Conservation (phyloP, 139 green algal species). For the Parachlorella kessleri region DNA sequence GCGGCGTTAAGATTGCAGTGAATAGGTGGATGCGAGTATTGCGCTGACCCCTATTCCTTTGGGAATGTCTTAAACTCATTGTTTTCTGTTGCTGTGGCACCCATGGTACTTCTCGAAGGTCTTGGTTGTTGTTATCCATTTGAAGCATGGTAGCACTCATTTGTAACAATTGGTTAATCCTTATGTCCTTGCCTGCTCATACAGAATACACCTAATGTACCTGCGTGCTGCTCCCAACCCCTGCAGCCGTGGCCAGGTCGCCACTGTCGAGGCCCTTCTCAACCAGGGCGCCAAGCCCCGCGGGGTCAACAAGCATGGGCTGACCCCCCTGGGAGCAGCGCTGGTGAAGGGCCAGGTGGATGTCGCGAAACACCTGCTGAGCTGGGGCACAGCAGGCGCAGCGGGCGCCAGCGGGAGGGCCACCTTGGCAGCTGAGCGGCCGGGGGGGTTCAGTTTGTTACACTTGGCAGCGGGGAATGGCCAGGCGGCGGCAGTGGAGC, state of each 20-base stretch:
- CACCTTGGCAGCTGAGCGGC: neutral
- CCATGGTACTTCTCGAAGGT: no score
- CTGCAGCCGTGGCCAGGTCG: slow-evolving; percentile 2
- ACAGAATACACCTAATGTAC: no score
- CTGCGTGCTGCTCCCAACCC: no score
- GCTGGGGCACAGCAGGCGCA: neutral
- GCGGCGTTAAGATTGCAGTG: no score
- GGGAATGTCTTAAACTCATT: no score
- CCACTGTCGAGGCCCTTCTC: slow-evolving; percentile 48
- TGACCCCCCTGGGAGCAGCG: slow-evolving; percentile 65
- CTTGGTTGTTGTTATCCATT: no score
- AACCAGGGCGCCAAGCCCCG: slow-evolving; percentile 32
- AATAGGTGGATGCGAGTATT: no score
- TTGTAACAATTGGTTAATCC: no score
- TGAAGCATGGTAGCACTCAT: no score
- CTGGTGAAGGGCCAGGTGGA: slow-evolving; percentile 41
- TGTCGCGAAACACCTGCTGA: neutral
- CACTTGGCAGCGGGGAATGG: slow-evolving; percentile 57
- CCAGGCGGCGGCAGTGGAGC: slow-evolving; percentile 24
- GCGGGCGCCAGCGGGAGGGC: neutral
- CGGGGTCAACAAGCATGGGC: slow-evolving; percentile 60
- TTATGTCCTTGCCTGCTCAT: no score
- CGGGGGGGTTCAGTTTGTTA: slow-evolving; percentile 54
- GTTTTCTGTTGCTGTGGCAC: no score
- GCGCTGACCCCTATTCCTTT: no score